Evolutionary conservation across 352 stramenopile genomes (phyloP).

Genomic region (Peronospora farinosa): DNA sequence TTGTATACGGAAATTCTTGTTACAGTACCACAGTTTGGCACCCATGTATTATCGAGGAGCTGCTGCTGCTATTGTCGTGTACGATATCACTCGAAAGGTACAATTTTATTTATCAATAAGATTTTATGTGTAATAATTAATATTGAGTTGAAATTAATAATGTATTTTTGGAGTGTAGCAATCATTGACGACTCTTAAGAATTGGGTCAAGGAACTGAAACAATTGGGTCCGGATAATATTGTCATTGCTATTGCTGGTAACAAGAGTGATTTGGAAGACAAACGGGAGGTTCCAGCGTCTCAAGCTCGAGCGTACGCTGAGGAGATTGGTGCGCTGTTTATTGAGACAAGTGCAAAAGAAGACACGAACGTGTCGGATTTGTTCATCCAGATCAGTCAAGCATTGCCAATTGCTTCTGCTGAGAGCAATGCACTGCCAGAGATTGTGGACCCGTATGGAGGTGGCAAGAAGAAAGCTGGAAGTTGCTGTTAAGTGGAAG

Average conservation of each 20-base stretch:
- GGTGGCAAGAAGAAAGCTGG: slow-evolving; percentile 78
- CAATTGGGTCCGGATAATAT: slow-evolving; percentile 90
- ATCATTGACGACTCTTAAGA: slow-evolving; percentile 91
- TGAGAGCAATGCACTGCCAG: slow-evolving; percentile 76
- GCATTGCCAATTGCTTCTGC: slow-evolving; percentile 58
- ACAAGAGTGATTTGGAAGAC: slow-evolving; percentile 91
- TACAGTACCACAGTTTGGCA: slow-evolving; percentile 91
- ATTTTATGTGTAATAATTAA: background rate
- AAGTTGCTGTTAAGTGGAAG: slow-evolving; percentile 57
- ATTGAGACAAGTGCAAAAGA: slow-evolving; percentile 93
- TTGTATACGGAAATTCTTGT: no score
- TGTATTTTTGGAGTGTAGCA: slow-evolving; percentile 31
- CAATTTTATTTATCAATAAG: slow-evolving; percentile 1
- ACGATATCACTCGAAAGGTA: slow-evolving; percentile 95
- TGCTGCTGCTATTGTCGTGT: slow-evolving; percentile 95
- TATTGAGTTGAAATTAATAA: background rate
- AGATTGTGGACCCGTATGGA: slow-evolving; percentile 83
- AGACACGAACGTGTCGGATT: slow-evolving; percentile 89
- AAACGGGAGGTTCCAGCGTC: slow-evolving; percentile 85
- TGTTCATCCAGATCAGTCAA: slow-evolving; percentile 91
- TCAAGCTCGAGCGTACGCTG: slow-evolving; percentile 84
- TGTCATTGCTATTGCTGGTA: slow-evolving; percentile 92
- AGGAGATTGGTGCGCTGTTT: slow-evolving; percentile 90
- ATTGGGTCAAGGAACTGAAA: slow-evolving; percentile 93
- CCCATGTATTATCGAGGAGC: slow-evolving; percentile 98